These are phyloP conservation scores for Xerocomellus intermedius DNA, from an alignment of 768 basidiomycete genomes.

Conservation along the genomic window DNA sequence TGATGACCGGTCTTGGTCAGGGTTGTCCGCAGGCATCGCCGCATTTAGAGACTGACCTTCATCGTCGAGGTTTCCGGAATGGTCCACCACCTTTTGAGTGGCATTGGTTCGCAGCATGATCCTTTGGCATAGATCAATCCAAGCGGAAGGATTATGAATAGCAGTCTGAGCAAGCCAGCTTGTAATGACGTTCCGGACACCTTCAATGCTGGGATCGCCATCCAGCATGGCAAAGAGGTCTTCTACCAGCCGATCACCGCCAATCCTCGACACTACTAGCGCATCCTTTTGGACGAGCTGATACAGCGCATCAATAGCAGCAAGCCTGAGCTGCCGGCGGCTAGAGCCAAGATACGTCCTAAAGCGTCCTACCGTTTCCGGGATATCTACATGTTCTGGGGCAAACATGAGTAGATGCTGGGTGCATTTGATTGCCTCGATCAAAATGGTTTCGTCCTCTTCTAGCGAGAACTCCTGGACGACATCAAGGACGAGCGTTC, in stretches of 20 bases:
- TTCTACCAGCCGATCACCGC: conserved; percentile 91
- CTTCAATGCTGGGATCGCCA: conserved; percentile 90
- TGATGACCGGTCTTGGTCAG: conserved; percentile 33
- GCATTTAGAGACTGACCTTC: conserved; percentile 90
- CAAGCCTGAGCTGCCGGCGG: conserved; percentile 83
- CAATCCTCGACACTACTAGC: conserved; percentile 84
- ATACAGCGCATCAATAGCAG: conserved; percentile 94
- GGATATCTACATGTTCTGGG: conserved; percentile 78
- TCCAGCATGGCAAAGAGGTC: conserved; percentile 95
- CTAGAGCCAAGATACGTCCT: conserved; percentile 76
- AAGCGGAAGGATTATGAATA: conserved; percentile 88
- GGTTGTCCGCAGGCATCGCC: conserved; percentile 37
- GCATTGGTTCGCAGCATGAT: conserved; percentile 96
- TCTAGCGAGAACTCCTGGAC: conserved; percentile 84
- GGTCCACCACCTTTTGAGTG: conserved; percentile 69
- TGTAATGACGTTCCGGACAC: conserved; percentile 87
- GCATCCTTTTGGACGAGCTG: conserved; percentile 97
- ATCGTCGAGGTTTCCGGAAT: conserved; percentile 69
- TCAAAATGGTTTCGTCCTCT: conserved; percentile 81
- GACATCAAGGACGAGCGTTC: conserved; percentile 80
- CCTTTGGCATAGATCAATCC: conserved; percentile 96
- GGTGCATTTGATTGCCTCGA: conserved; percentile 94
- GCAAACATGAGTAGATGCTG: conserved; percentile 98
- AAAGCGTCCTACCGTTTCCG: conserved; percentile 76
- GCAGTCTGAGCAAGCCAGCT: conserved; percentile 97